Conservation (phyloP, 2,329 filamentous ascomycete species). For the Corniculantispora saksenae region DNA sequence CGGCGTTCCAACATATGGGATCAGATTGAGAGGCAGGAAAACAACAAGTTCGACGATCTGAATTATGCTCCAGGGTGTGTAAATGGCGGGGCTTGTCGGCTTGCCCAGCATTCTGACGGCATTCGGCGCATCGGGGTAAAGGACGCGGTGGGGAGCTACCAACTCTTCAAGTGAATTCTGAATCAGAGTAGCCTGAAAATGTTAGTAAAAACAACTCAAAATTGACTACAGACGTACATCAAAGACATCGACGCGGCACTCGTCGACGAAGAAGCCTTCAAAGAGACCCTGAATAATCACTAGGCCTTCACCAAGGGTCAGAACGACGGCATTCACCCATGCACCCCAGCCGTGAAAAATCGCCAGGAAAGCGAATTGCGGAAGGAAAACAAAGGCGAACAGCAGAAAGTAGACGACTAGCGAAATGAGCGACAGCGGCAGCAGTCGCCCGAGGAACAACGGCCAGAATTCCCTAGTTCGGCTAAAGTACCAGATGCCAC, state of each 20-base stretch:
- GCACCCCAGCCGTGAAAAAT: constrained; percentile 86
- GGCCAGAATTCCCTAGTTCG: constrained; percentile 80
- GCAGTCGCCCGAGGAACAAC: constrained; percentile 72
- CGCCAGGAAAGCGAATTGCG: constrained; percentile 83
- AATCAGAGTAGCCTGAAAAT: constrained; percentile 66
- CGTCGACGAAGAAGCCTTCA: constrained; percentile 80
- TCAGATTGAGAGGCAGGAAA: constrained; percentile 80
- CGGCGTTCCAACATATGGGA: constrained; percentile 79
- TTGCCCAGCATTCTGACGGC: constrained; percentile 81
- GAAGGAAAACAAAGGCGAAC: constrained; percentile 85
- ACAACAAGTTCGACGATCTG: constrained; percentile 85
- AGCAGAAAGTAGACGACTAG: constrained; percentile 80
- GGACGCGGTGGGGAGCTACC: constrained; percentile 64
- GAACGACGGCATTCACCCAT: constrained; percentile 85
- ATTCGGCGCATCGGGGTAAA: constrained; percentile 67
- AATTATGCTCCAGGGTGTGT: constrained; percentile 86
- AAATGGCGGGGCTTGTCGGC: constrained; percentile 73
- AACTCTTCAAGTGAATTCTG: constrained; percentile 71
- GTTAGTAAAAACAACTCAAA: background rate
- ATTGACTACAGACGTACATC: constrained; percentile 59
- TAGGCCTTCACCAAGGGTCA: constrained; percentile 81
- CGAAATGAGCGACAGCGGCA: constrained; percentile 82
- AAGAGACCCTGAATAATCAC: constrained; percentile 71
- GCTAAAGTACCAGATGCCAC: constrained; percentile 81
- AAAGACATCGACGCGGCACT: constrained; percentile 78